Conservation (phyloP, 441 rosid species). For the Cnidoscolus chayamansa region DNA sequence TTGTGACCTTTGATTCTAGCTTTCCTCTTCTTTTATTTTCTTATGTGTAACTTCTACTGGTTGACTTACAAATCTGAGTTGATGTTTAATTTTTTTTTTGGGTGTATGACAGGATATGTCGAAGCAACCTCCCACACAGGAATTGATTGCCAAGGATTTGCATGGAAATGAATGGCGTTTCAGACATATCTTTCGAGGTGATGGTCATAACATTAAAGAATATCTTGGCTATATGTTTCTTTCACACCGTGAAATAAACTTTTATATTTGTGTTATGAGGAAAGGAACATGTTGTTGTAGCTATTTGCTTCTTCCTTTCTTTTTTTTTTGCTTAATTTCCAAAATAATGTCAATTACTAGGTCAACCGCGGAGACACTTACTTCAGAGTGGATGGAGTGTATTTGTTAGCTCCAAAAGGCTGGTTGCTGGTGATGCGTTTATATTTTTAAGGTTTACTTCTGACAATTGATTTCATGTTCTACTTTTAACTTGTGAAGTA, state of each 20-base stretch:
- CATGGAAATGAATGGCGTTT: conserved; percentile 92
- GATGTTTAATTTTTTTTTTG: background rate
- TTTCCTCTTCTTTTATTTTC: background rate
- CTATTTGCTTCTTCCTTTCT: background rate
- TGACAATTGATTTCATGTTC: background rate
- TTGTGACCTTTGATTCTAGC: background rate
- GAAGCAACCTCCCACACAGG: conserved; percentile 96
- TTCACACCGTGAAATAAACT: background rate
- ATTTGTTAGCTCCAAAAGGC: conserved; percentile 93
- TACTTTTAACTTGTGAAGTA: background rate
- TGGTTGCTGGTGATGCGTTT: conserved; percentile 98
- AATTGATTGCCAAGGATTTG: conserved; percentile 90
- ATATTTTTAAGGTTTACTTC: conserved; percentile 75
- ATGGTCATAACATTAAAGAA: background rate
- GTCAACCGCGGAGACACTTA: conserved; percentile 96
- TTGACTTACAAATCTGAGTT: background rate
- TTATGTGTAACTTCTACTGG: too few relatives aligned
- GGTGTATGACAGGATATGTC: conserved; percentile 75
- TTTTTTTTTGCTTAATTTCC: background rate
- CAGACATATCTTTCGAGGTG: conserved; percentile 92
- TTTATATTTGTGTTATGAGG: too few relatives aligned
- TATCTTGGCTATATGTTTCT: background rate
- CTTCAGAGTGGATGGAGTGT: conserved; percentile 99
- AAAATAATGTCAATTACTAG: conserved; percentile 37
- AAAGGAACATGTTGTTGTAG: background rate